Conservation (phyloP, 1,139 yeast species). For the Kodamaea arcana region DNA sequence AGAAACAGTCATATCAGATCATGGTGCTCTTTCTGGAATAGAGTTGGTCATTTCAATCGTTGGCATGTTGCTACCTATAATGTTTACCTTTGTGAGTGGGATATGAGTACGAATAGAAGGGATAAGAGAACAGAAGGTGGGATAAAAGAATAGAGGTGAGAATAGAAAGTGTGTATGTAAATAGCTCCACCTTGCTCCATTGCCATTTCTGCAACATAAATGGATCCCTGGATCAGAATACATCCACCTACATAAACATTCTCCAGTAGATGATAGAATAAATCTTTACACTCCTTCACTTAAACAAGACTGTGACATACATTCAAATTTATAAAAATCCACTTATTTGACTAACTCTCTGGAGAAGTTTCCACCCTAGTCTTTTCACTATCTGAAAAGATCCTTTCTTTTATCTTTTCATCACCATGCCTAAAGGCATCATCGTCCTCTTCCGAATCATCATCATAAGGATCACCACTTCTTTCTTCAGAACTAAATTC, state of each 20-base stretch:
- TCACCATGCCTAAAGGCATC: constrained; percentile 1
- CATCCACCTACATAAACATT: no score
- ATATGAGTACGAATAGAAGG: constrained; percentile 2
- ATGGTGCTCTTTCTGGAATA: constrained; percentile 7
- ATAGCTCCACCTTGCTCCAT: no score
- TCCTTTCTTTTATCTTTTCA: neutral
- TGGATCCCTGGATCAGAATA: no score
- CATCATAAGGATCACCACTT: constrained; percentile 1
- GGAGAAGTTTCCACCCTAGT: constrained; percentile 2
- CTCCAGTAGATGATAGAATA: no score
- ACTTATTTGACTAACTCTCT: no score
- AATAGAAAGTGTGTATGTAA: no score
- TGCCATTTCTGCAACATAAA: no score
- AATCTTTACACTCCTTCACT: no score
- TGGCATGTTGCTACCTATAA: constrained; percentile 20
- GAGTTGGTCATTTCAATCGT: constrained; percentile 14
- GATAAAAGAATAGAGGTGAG: no score
- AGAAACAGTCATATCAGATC: constrained; percentile 3
- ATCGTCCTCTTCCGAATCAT: constrained; percentile 1
- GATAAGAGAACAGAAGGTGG: no score
- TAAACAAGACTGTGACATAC: no score
- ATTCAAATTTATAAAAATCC: no score
- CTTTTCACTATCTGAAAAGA: neutral
- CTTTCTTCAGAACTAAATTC: constrained; percentile 1
- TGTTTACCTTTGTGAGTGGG: constrained; percentile 12